Base-by-base conservation (phyloP, 2,329 filamentous ascomycete species). In the Scedosporium boydii region DNA sequence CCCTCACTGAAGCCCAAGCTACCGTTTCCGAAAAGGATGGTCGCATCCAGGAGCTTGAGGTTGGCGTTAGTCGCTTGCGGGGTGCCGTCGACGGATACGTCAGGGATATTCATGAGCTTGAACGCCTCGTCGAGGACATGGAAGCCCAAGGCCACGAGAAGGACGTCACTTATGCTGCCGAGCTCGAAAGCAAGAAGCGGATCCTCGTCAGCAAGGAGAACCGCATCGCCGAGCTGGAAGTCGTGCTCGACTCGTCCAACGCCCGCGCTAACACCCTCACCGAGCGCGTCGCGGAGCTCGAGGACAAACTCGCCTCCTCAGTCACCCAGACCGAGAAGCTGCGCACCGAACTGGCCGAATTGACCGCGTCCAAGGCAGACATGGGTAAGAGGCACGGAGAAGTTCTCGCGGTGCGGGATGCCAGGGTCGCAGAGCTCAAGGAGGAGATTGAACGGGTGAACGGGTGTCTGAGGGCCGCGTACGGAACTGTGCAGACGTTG, bases 101-200 rank as follows among this genome's bases (percentile, higher is more conserved):
- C 7, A 75, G 78, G 3, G 84, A 87, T 64, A 76, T 86, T 0
- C 68, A 70, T 0, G 80, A 83, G 68, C 75, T 87, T 0, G 83
- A 87, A 69, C 67, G 63, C 1, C 74, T 85, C 0, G 80, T 85
- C 21, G 72, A 77, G 64, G 69, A 72, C 4, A 71, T 85, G 62
- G 83, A 87, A 65, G 60, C 64, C 0, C 70, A 75, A 2, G 69
- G 72, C 4, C 68, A 70, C 1, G 70, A 72, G 1, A 70, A 71
- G 0, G 65, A 70, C 3, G 69, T 72, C 1, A 68, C 68, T 7
- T 70, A 75, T 14, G 68, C 69, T n/a, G 69, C 74, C 0, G 72
- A 76, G 12, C 63, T 73, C 1, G 74, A 76, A 41, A 68, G 74
- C 27, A 67, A 69, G 23, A 70, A 73, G 4, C 51, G 51, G 0